Evolutionary conservation across 345 rosid species (phyloP), one percentile per base, ranked within the genome.

Genomic region (Arabidopsis arenosa): DNA sequence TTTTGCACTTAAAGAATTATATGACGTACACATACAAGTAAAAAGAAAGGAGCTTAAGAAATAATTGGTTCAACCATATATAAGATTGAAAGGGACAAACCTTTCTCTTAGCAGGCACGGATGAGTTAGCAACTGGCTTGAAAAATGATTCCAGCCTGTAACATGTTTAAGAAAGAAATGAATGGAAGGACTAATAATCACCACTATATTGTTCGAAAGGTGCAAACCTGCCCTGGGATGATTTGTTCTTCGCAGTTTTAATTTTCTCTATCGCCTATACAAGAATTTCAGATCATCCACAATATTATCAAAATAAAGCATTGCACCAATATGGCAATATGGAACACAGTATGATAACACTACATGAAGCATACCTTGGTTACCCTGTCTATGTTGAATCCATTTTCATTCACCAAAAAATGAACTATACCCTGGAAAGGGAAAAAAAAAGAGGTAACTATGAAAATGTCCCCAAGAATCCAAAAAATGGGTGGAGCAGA

Each of bases 191-290:
- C 28, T 63, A 6, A 37, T 0, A 67, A 45, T 44, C 17, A 59
- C 66, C 18, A 60, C 26, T 55, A 9, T 39, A 35, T 10, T 23
- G 73, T 41, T 64, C 13, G 15, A 66, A 64, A 61, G 66, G 49
- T 63, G 64, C 89, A 76, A 68, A 95, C 99, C 92, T 83, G 64
- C 96, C 99, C 86, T 95, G 98, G n/a, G 97, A 81, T 72, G 91
- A 86, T 86, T 90, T 95, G 83, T 90, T 89, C 89, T 90, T 95
- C 21, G 99, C 97, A 26, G 87, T 81, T 80, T 92, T 95, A 39
- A 95, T 87, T 75, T 95, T 95, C 84, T 95, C 97, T 68, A 88
- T 76, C 4, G 96, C 94, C 97, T 92, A 79, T 53, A 45, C 14
- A 57, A 30, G 18, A 11, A 57, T 36, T 43, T 33, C 36, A 47